Evolutionary conservation across 1,284 basidiomycete genomes (phyloP), one percentile per base, ranked within the genome.

Genomic region (Chondrostereum purpureum): DNA sequence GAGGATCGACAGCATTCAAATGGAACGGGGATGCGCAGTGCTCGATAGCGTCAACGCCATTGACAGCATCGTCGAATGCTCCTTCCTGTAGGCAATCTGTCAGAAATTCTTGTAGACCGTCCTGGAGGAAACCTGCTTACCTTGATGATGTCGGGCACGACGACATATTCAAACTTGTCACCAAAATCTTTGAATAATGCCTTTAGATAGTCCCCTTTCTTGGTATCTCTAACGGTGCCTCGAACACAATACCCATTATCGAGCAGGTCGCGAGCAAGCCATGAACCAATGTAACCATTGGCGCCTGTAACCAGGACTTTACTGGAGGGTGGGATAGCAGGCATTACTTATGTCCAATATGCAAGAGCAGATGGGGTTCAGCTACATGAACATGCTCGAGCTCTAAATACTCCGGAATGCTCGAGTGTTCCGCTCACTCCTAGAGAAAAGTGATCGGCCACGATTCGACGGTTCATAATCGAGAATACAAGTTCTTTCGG

Each of bases 41-140:
- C 39, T 65, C 65, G 18, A 85, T 69, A 5, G 67, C 80, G 49
- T 79, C 74, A 10, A 83, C 76, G 0, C 68, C 81, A 53, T 76
- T 73, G 47, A 85, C 80, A 1, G 78, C 80, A 21, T 80, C 73
- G 51, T 83, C 79, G 49, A 83, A 84, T 2, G 75, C 78, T 3
- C 75, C 77, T 2, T 68, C 66, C 77, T 78, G 49, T 8, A 44
- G n/a, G 27, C 27, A 31, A 31, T n/a, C n/a, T n/a, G 27, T 31
- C 27, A 31, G 27, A 8, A 8, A 31, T 31, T 31, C 27, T 31
- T 8, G n/a, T n/a, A 31, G 8, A 31, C 27, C 27, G 8, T 8
- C 27, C 8, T 8, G n/a, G 8, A 8, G n/a, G 27, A 31, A 31
- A 31, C 27, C 27, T 31, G 19, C 37, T 5, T 18, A 10, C 37